Evolutionary conservation across 495 filamentous ascomycete species (phyloP).

Genomic region (Neurospora sp.): DNA sequence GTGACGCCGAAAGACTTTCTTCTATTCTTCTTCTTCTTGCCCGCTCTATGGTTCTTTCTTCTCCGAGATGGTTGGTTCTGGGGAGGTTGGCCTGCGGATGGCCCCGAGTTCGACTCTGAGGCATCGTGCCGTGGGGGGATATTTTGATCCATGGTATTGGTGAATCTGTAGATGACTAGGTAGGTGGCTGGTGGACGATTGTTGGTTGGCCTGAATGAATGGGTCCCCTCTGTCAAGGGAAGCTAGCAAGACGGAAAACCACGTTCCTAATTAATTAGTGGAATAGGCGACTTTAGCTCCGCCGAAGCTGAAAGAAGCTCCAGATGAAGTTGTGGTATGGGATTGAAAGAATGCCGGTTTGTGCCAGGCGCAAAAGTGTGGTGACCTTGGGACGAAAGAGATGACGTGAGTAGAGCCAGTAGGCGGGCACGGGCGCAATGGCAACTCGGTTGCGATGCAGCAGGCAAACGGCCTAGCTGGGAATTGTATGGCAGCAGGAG

Average conservation of each 20-base stretch:
- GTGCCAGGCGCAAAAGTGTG: background rate
- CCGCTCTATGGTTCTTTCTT: constrained; percentile 33
- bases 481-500: background rate
- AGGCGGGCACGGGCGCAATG: background rate
- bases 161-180: background rate
- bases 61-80: constrained; percentile 10
- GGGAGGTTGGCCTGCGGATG: constrained; percentile 29
- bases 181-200: background rate
- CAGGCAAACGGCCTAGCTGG: background rate
- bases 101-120: constrained; percentile 31
- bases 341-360: background rate
- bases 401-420: background rate
- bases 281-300: background rate
- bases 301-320: background rate
- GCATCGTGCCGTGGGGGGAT: constrained; percentile 11
- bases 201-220: background rate
- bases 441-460: background rate
- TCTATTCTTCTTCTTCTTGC: constrained; percentile 52
- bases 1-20: constrained; percentile 53
- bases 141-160: background rate
- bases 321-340: background rate
- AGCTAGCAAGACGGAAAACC: background rate
- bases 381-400: background rate
- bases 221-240: background rate
- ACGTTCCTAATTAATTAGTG: background rate